Evolutionary conservation across 192 early-diverging fungal species (phyloP), one percentile per base, ranked within the genome.

Genomic region (Chytriomyces sp.): DNA sequence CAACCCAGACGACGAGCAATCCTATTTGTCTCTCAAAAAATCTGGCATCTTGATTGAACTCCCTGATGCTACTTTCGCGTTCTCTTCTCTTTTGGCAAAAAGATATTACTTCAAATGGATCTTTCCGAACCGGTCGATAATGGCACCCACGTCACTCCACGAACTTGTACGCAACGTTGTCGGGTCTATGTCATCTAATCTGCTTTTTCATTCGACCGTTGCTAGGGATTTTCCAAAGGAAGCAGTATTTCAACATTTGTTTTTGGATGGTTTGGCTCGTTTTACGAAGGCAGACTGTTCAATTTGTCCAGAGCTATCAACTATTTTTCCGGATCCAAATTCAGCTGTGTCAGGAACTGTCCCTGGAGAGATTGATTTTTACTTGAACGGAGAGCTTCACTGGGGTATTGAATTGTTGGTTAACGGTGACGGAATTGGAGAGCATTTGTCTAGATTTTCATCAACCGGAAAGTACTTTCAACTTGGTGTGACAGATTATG

Each of bases 91-190:
- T 56, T 38, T 74, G 44, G 73, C 73, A 25, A 74, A 76, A 25
- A 68, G 73, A 61, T 74, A 74, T 41, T 74, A 59, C 64, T 59
- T 71, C 74, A 74, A 74, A 60, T 74, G 73, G 72, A 12, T 74
- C 53, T 74, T 74, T 31, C 72, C 74, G 30, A 52, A 74, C 52
- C 3, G 56, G 19, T 58, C 56, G 28, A 22, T 4, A 58, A 58
- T 58, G 75, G 67, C 34, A n/a, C 70, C 70, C 31, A 71, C 70
- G 33, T 70, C 70, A 40, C 70, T 72, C 22, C 61, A 5, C 22
- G 71, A 72, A 72, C 71, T 72, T 39, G 70, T 72, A 4, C 32
- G 14, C 2, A 72, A 72, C 37, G 70, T 73, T 44, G 38, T 73
- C 3, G 41, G 33, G 28, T 64, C 63, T 22, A 64, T 55, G 63